A percentile compares a stretch with the other conserved stretches of the same genome.
These are phyloP conservation scores for Cercospora janseana DNA, from an alignment of 2,329 filamentous ascomycete species.

Conservation along the genomic window DNA sequence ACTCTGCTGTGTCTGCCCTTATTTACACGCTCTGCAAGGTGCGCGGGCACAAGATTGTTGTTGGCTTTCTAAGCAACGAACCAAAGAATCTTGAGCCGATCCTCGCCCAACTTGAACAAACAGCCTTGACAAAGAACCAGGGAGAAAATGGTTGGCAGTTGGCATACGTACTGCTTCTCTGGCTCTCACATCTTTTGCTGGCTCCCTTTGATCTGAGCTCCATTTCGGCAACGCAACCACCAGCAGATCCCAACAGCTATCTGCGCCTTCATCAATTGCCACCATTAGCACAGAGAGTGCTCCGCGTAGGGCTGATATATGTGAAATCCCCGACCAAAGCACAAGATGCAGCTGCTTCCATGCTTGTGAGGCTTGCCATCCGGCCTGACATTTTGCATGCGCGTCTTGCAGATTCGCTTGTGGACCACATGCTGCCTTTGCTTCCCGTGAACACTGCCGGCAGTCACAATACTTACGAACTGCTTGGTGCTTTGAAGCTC, in stretches of 20 bases:
- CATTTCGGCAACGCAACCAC: constrained; percentile 57
- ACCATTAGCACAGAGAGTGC: constrained; percentile 65
- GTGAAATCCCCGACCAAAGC: constrained; percentile 79
- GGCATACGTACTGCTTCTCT: constrained; percentile 80
- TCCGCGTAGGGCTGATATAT: constrained; percentile 69
- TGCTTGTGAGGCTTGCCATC: constrained; percentile 79
- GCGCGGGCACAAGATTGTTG: constrained; percentile 86
- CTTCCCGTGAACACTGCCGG: constrained; percentile 41
- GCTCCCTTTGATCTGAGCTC: constrained; percentile 88
- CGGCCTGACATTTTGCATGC: constrained; percentile 83
- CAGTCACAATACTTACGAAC: constrained; percentile 60
- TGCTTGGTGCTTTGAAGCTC: constrained; percentile 76
- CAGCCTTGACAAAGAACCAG: constrained; percentile 35
- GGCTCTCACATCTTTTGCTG: constrained; percentile 59
- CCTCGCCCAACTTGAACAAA: constrained; percentile 69
- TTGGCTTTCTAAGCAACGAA: constrained; percentile 87
- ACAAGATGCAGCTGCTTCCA: constrained; percentile 76
- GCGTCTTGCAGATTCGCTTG: constrained; percentile 65
- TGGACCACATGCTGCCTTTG: constrained; percentile 67
- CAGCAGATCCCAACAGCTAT: constrained; percentile 29
- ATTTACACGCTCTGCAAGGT: constrained; percentile 94
- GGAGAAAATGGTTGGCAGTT: constrained; percentile 67
- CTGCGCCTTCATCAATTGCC: constrained; percentile 60
- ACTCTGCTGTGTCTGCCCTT: constrained; percentile 71
- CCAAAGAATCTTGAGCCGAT: constrained; percentile 79